These are phyloP conservation scores for Syzygium aqueum DNA, from an alignment of 345 rosid species.

Conservation along the genomic window DNA sequence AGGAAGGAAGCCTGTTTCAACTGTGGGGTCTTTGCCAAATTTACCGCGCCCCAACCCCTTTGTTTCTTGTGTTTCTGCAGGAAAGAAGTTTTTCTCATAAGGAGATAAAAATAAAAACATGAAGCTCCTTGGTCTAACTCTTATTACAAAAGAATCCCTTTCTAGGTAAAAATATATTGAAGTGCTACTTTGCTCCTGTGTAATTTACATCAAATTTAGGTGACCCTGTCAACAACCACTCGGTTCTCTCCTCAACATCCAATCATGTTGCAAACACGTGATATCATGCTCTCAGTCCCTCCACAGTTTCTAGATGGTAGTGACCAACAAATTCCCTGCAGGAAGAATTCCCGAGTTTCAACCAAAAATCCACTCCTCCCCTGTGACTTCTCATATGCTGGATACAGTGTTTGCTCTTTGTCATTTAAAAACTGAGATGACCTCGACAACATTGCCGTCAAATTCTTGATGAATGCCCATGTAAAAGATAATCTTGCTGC, in stretches of 20 bases:
- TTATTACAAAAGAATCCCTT: not conserved
- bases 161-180: not conserved
- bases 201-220: not conserved
- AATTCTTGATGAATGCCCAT: not conserved
- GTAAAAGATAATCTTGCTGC: not conserved
- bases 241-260: not conserved
- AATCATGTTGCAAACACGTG: not conserved
- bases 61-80: conserved; percentile 27
- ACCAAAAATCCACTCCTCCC: not conserved
- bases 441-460: not conserved
- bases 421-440: not conserved
- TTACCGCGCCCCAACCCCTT: conserved; percentile 37
- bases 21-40: conserved; percentile 93
- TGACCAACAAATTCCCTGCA: not conserved
- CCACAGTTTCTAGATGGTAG: not conserved
- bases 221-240: not conserved
- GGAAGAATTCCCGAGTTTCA: not conserved
- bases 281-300: not conserved
- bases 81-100: not conserved
- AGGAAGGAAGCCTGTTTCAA: conserved; percentile 94
- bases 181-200: not conserved
- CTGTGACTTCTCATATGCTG: not conserved
- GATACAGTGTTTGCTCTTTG: not conserved
- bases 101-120: not conserved
- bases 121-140: not conserved